These are phyloP conservation scores for Tulasnella sp. DNA, from an alignment of 768 basidiomycete genomes.

Conservation along the genomic window DNA sequence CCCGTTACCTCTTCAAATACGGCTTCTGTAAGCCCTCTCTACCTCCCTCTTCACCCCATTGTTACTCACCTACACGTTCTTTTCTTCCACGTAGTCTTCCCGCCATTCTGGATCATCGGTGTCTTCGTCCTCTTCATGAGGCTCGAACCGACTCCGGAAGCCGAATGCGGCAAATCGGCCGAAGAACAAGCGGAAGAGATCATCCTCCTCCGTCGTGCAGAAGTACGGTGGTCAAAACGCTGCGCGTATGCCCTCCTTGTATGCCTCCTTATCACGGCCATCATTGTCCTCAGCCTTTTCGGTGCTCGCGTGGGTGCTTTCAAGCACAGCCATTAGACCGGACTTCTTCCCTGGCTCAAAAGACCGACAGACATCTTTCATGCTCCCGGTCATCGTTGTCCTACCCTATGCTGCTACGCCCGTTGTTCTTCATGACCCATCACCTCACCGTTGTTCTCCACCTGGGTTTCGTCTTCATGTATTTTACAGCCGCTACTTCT, in stretches of 20 bases:
- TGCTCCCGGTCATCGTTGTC: too few relatives aligned
- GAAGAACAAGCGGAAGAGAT: slow-evolving; percentile 15
- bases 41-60: not conserved
- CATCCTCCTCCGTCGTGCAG: slow-evolving; percentile 12
- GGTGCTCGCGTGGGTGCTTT: not conserved
- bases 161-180: slow-evolving; percentile 12
- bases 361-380: too few relatives aligned
- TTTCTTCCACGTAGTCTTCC: slow-evolving; percentile 14
- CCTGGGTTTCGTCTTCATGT: too few relatives aligned
- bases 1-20: slow-evolving; percentile 15
- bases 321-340: not conserved
- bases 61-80: not conserved
- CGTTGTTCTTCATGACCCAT: too few relatives aligned
- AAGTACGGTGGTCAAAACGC: slow-evolving; percentile 14
- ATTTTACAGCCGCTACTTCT: too few relatives aligned
- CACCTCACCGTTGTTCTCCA: too few relatives aligned
- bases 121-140: slow-evolving; percentile 9
- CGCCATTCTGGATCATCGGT: slow-evolving; percentile 16
- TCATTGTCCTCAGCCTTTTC: not conserved
- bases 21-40: slow-evolving; percentile 16
- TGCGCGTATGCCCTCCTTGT: slow-evolving; percentile 13
- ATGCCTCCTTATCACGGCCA: not conserved
- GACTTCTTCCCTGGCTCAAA: too few relatives aligned
- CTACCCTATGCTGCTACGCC: too few relatives aligned
- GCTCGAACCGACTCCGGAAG: slow-evolving; percentile 9